These are phyloP conservation scores for Trypanosoma melophagium DNA, from an alignment of 208 protist genomes.

Conservation along the genomic window DNA sequence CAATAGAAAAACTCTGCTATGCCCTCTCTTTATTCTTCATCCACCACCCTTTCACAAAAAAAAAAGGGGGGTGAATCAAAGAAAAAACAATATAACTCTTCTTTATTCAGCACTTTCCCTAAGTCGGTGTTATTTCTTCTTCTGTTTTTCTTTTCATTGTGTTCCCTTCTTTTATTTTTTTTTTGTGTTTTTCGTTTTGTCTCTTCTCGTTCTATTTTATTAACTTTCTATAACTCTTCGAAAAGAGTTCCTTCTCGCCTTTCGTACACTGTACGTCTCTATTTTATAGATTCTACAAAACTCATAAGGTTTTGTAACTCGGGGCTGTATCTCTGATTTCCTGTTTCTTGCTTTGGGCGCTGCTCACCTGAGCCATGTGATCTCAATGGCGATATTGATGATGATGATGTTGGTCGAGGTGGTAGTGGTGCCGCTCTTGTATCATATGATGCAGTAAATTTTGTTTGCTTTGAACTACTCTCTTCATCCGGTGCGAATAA, in stretches of 20 bases:
- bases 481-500: neutral
- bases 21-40: no score
- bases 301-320: conserved; percentile 22
- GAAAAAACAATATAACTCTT: no score
- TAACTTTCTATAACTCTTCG: neutral
- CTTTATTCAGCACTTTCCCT: no score
- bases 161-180: neutral
- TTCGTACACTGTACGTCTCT: neutral
- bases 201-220: neutral
- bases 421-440: neutral
- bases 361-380: neutral
- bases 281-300: conserved; percentile 29
- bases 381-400: neutral
- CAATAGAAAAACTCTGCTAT: no score
- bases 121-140: neutral
- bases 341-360: neutral
- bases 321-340: conserved; percentile 16
- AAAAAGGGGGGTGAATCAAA: no score
- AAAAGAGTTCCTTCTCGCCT: neutral
- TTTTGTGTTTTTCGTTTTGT: neutral
- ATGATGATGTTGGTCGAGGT: neutral
- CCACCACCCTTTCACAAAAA: no score
- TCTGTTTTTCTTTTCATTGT: neutral
- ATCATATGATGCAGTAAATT: neutral
- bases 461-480: neutral